These are phyloP conservation scores for Eustoma russellianum DNA, from an alignment of 257 asterid genomes.

Conservation along the genomic window DNA sequence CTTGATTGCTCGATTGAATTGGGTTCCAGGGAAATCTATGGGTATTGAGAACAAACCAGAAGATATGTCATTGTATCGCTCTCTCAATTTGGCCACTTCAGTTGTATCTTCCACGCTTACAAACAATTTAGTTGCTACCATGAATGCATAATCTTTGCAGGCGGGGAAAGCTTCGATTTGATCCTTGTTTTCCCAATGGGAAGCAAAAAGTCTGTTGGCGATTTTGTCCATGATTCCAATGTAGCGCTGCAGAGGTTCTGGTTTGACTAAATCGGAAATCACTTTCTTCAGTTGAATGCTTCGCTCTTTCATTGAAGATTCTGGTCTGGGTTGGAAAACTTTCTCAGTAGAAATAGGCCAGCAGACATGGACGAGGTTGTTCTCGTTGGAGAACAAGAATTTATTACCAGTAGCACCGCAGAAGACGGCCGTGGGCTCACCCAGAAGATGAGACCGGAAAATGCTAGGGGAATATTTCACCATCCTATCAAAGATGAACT, in stretches of 20 bases:
- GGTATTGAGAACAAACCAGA: conserved; percentile 33
- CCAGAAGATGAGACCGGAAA: conserved; percentile 26
- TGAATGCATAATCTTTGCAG: conserved; percentile 27
- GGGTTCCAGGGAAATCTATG: conserved; percentile 35
- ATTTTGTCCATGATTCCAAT: conserved; percentile 33
- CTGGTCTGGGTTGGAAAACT: conserved; percentile 23
- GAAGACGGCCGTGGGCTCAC: conserved; percentile 21
- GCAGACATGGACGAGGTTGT: conserved; percentile 35
- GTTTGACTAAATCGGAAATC: conserved; percentile 27
- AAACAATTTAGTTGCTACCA: conserved; percentile 32
- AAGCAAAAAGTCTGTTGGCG: conserved; percentile 20
- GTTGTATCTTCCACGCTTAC: conserved; percentile 34
- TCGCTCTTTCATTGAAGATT: conserved; percentile 27
- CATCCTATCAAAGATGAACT: conserved; percentile 29
- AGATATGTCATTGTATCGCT: conserved; percentile 25
- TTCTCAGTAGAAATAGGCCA: conserved; percentile 33
- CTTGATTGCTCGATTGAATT: conserved; percentile 31
- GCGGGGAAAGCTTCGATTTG: conserved; percentile 22
- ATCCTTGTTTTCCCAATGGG: conserved; percentile 29
- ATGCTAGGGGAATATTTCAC: conserved; percentile 17
- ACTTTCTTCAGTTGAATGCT: conserved; percentile 33
- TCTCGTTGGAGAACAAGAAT: conserved; percentile 39
- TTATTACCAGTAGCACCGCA: conserved; percentile 26
- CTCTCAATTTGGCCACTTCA: conserved; percentile 25
- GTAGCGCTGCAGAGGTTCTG: conserved; percentile 10